phyloP scores from a whole-genome alignment of 1,284 basidiomycete species.

The Leucocoprinus gongylophorus region DNA sequence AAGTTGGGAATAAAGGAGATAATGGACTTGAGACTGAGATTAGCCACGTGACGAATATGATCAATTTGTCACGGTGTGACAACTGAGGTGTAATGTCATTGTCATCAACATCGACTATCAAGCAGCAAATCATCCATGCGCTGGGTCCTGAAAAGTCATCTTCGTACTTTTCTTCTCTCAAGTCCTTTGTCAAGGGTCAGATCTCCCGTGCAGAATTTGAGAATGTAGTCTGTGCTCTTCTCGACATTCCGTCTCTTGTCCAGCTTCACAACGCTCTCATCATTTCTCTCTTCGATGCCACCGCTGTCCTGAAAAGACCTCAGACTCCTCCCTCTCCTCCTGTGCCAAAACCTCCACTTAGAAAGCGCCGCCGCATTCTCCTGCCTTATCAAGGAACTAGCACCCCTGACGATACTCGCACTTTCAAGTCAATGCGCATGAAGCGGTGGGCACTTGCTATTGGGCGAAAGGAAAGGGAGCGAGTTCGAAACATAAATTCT shows the following conservation, averaged over 20 bases:
- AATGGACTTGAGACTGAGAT: not conserved
- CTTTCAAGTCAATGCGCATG: slow-evolving; percentile 55
- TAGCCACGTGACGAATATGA: not conserved
- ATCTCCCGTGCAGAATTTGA: slow-evolving; percentile 73
- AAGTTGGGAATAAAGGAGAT: not conserved
- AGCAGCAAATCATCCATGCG: slow-evolving; percentile 47
- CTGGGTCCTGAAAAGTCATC: slow-evolving; percentile 51
- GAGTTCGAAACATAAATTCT: slow-evolving; percentile 47
- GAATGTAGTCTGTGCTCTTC: slow-evolving; percentile 38
- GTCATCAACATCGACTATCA: slow-evolving; percentile 68
- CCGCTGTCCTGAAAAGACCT: slow-evolving; percentile 53
- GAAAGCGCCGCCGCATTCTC: slow-evolving; percentile 63
- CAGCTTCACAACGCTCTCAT: slow-evolving; percentile 76
- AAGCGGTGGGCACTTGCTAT: slow-evolving; percentile 68
- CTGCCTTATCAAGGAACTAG: slow-evolving; percentile 61
- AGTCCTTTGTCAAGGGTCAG: slow-evolving; percentile 58
- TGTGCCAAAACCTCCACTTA: slow-evolving; percentile 53
- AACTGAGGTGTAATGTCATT: slow-evolving; percentile 47
- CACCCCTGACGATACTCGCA: slow-evolving; percentile 41
- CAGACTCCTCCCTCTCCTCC: slow-evolving; percentile 56
- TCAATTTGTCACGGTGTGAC: not conserved
- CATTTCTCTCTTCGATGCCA: slow-evolving; percentile 73
- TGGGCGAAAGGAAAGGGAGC: slow-evolving; percentile 66
- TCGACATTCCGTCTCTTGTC: slow-evolving; percentile 34
- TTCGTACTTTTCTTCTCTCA: slow-evolving; percentile 56